These are phyloP conservation scores for Bruguiera sexangula DNA, from an alignment of 345 rosid species.

Conservation along the genomic window DNA sequence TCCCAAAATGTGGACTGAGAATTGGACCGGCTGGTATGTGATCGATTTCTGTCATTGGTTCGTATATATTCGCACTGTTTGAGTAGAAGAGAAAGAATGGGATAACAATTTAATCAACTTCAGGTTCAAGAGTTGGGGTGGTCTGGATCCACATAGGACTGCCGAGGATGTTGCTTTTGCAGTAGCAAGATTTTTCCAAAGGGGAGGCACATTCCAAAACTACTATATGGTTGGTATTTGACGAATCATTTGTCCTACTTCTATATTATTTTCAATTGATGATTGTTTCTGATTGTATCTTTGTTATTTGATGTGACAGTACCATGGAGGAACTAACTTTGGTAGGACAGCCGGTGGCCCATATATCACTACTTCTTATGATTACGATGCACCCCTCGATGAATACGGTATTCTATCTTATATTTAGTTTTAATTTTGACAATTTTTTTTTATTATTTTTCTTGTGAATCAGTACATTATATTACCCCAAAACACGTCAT, in stretches of 20 bases:
- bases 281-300: background rate
- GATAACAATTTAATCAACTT: background rate
- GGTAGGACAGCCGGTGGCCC: slow-evolving; percentile 66
- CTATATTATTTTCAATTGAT: background rate
- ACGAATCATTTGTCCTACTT: background rate
- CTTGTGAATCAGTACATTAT: too few species aligned
- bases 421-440: background rate
- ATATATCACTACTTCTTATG: slow-evolving; percentile 58
- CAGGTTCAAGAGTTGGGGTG: slow-evolving; percentile 65
- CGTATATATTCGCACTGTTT: background rate
- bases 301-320: slow-evolving; percentile 25
- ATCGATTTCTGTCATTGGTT: background rate
- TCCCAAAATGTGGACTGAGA: slow-evolving; percentile 66
- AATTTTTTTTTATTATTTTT: too few species aligned
- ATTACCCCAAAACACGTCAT: too few species aligned
- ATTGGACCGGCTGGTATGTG: slow-evolving; percentile 65
- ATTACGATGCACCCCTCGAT: slow-evolving; percentile 59
- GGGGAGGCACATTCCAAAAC: slow-evolving; percentile 55
- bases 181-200: slow-evolving; percentile 56
- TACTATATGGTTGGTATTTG: slow-evolving; percentile 60
- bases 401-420: slow-evolving; percentile 29
- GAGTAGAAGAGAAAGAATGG: slow-evolving; percentile 15
- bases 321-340: slow-evolving; percentile 72
- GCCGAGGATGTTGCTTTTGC: slow-evolving; percentile 61
- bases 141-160: slow-evolving; percentile 47